Conservation (phyloP, 106 monocot species). For the Posidonia australis region DNA sequence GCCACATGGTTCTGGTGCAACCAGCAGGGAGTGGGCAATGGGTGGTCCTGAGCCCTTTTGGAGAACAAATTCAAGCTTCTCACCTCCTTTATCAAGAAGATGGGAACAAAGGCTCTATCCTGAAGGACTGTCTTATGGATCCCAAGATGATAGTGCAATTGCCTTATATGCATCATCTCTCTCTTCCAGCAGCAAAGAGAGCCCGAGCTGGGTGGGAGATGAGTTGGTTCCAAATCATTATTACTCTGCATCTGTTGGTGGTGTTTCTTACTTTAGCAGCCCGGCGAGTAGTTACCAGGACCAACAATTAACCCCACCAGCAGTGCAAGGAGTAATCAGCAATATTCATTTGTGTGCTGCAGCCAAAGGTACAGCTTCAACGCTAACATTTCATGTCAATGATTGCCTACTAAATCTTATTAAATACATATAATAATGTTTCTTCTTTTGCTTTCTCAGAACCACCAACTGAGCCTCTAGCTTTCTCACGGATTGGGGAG, state of each 20-base stretch:
- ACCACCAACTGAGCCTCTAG: constrained; percentile 8
- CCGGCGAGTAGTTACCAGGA: constrained; percentile 23
- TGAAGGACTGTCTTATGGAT: constrained; percentile 26
- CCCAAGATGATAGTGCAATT: constrained; percentile 15
- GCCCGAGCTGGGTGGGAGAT: constrained; percentile 39
- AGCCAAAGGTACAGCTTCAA: constrained; percentile 10
- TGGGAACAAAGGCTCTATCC: constrained; percentile 29
- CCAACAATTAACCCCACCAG: constrained; percentile 16
- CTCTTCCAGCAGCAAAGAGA: constrained; percentile 35
- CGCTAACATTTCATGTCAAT: neutral
- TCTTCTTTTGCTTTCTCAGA: constrained; percentile 10
- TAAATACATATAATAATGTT: neutral
- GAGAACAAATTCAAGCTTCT: constrained; percentile 50
- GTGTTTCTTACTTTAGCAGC: constrained; percentile 29
- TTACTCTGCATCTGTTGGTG: constrained; percentile 26
- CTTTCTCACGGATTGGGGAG: constrained; percentile 23
- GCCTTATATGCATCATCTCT: constrained; percentile 20
- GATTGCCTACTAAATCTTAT: neutral
- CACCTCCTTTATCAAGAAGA: constrained; percentile 34
- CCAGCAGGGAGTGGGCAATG: constrained; percentile 42
- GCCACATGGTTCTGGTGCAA: constrained; percentile 42
- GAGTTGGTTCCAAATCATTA: constrained; percentile 13
- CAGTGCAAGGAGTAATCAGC: constrained; percentile 7
- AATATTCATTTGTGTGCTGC: constrained; percentile 15
- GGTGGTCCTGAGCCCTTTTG: constrained; percentile 42